Base-by-base conservation (phyloP, 257 asterid species). In the Haberlea rhodopensis region DNA sequence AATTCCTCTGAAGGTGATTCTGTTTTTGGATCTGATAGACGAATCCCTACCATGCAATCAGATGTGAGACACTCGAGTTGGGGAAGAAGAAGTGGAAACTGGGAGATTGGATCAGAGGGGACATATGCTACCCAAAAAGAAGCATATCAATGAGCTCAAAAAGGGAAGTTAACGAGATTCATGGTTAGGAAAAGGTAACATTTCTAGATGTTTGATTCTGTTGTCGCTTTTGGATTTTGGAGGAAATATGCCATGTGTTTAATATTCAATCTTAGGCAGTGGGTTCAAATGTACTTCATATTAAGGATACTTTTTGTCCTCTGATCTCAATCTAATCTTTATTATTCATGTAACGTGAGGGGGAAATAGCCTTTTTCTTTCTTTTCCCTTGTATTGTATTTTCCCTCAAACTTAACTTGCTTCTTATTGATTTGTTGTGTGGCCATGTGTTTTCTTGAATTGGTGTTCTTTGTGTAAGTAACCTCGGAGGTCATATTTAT, bases 1-100 rank as follows among this genome's bases (percentile, higher is more conserved):
- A 82, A 86, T 75, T 85, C 87, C 16, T 85, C 87, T 0, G 96
- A 81, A 76, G 85, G 66, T 53, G 97, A 84, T 66, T 82, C 96
- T 5, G 94, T 70, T 34, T 67, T 78, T 2, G 95, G 90, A 54
- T 89, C 95, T 15, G 94, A 85, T 62, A 80, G 95, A 71, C 86
- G 85, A 31, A 76, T 71, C 34, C 85, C 80, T 5, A 60, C 58
- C 2, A 66, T 76, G 61, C 94, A 82, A 71, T 71, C 81, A 9
- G 96, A 85, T 18, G 69, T 75, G 15, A 71, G 75, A 51, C 81
- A 67, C 68, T 73, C 88, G 6, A 82, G 91, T 64, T 79, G 95
- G 94, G 85, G 86, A 58, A 77, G 86, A n/a, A n/a, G n/a, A 69
- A 79, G 91, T 25, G 84, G 83, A 63, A 80, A 74, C 74, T 84